A percentile compares a stretch with the other conserved stretches of the same genome.
Conservation (phyloP, 108 stramenopile species). For the Chaetoceros tenuissimus region DNA sequence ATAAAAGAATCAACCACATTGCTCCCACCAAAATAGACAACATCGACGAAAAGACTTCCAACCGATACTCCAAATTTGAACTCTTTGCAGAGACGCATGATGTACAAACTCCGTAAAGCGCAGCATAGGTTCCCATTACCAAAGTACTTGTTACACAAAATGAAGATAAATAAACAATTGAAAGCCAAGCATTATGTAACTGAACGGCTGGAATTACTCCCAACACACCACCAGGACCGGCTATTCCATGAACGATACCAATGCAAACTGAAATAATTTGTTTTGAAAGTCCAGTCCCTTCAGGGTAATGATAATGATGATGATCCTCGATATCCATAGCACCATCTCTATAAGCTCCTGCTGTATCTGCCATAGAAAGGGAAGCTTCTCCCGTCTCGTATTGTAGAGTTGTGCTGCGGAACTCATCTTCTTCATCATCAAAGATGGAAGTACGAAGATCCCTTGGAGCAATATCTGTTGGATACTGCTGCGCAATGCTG, state of each 20-base stretch:
- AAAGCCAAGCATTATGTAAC: conserved; percentile 37
- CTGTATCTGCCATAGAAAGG: conserved; percentile 1
- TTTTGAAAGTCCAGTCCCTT: conserved; percentile 3
- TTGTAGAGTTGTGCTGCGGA: too few relatives aligned
- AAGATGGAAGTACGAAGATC: too few relatives aligned
- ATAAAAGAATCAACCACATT: conserved; percentile 44
- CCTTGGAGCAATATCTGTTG: too few relatives aligned
- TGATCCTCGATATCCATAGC: neutral
- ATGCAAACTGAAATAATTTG: conserved; percentile 27
- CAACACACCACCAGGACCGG: conserved; percentile 67
- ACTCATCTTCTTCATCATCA: conserved; percentile 1
- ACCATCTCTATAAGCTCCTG: neutral
- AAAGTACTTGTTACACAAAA: conserved; percentile 49
- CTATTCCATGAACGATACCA: conserved; percentile 62
- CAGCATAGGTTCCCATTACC: conserved; percentile 63
- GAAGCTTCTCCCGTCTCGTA: too few relatives aligned
- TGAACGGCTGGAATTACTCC: conserved; percentile 75
- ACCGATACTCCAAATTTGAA: conserved; percentile 29
- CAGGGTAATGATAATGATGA: neutral
- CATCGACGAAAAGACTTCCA: conserved; percentile 43
- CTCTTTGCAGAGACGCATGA: conserved; percentile 13
- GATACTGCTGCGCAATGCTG: neutral
- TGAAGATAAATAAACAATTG: conserved; percentile 37
- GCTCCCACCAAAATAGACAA: conserved; percentile 57
- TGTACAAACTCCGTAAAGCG: conserved; percentile 32